Evolutionary conservation across 495 filamentous ascomycete species (phyloP), one percentile per base, ranked within the genome.

Genomic region (Aspergillus nanangensis): DNA sequence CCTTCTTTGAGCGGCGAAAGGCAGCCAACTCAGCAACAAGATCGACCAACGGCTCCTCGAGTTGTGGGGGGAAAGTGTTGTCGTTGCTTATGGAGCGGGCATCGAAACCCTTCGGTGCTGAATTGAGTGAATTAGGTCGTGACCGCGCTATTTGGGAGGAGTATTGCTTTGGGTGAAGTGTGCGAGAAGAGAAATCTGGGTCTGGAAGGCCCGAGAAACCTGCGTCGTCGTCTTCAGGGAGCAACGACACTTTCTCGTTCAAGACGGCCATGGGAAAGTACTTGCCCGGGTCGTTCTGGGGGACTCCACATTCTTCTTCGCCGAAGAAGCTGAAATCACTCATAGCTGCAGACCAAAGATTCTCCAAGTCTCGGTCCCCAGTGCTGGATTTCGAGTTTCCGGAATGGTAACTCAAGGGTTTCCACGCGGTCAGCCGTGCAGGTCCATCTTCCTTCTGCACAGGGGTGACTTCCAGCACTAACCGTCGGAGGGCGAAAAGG

Each of bases 241-340:
- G 50, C 9, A 71, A 51, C 3, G 55, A 49, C 38, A 74, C 62
- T 39, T 71, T 75, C 36, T 75, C 69, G 13, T 70, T 71, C 3
- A 75, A 49, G 0, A 51, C 53, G 14, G 72, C 67, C 61, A 72
- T 65, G 2, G 73, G 71, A 40, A 71, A 63, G 45, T 72, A 71
- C 35, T 65, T 67, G 5, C 60, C 60, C 3, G 63, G 63, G 14
- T 71, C 67, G 36, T 66, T 64, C 14, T 67, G 59, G 15, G 71
- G 77, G 5, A 82, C 61, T 5, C 76, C 76, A 22, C 74, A 78
- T 56, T 83, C 80, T 31, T 78, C 78, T 37, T 81, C 78, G 2
- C 69, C 77, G 45, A 85, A 85, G 62, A 85, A 85, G 31, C 77
- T 81, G 49, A 83, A 85, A 49, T 85, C 81, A 21, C 72, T 61